These are phyloP conservation scores for Penicillium simplicissimum DNA, from an alignment of 495 filamentous ascomycete genomes.

Conservation along the genomic window DNA sequence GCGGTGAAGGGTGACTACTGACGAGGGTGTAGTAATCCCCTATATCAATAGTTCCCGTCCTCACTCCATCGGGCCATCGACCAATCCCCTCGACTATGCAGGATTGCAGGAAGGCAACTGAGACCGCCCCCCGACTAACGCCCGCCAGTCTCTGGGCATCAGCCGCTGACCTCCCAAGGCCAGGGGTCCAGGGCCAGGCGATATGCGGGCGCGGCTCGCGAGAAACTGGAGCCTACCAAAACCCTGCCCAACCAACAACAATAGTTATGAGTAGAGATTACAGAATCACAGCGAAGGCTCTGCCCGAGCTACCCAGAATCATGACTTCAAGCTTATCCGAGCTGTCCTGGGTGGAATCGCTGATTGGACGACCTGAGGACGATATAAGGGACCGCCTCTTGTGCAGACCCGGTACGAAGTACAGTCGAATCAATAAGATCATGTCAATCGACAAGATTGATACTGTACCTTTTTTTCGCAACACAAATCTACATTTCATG, in stretches of 20 bases:
- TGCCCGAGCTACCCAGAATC: background rate
- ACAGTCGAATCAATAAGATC: background rate
- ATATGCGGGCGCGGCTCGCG: background rate
- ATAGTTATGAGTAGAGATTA: too few species aligned
- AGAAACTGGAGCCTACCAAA: background rate
- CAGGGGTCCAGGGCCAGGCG: background rate
- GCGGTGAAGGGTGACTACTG: too few species aligned
- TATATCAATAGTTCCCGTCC: background rate
- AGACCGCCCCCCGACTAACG: background rate
- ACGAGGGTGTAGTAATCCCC: too few species aligned
- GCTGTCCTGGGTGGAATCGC: background rate
- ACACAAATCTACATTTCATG: background rate
- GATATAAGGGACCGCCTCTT: background rate
- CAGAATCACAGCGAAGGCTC: too few species aligned
- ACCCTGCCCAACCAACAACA: constrained; percentile 2
- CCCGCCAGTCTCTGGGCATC: background rate
- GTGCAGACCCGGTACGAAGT: background rate
- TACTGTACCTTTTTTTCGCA: background rate
- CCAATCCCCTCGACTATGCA: background rate
- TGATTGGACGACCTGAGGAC: background rate
- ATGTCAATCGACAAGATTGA: background rate
- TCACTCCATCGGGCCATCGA: background rate
- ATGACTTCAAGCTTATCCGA: constrained; percentile 3
- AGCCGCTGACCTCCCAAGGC: background rate
- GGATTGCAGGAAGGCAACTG: background rate